Evolutionary conservation across 257 asterid species (phyloP).

Genomic region (Echites panduratus): DNA sequence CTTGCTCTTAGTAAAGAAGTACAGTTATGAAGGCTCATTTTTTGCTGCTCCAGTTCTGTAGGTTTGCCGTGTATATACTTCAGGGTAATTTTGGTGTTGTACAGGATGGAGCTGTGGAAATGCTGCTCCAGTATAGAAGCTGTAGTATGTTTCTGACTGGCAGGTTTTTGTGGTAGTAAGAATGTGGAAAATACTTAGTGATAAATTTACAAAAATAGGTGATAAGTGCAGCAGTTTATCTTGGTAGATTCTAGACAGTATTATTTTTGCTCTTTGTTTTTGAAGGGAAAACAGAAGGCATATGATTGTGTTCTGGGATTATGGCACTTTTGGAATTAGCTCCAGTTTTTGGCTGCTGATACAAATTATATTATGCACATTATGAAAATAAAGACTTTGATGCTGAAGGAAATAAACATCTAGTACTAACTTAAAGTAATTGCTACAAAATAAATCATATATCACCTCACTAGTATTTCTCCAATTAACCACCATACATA

Average conservation of each 20-base stretch:
- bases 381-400: too few relatives aligned
- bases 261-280: not conserved
- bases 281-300: not conserved
- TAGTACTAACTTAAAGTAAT: not conserved
- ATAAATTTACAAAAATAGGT: slow-evolving; percentile 9
- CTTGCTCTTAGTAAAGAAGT: not conserved
- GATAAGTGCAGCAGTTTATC: not conserved
- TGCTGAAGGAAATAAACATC: not conserved
- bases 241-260: not conserved
- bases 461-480: too few relatives aligned
- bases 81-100: slow-evolving; percentile 18
- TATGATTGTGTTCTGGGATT: not conserved
- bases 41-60: not conserved
- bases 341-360: not conserved
- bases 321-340: not conserved
- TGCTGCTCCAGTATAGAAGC: not conserved
- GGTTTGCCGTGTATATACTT: slow-evolving; percentile 9
- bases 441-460: too few relatives aligned
- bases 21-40: not conserved
- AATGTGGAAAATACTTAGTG: not conserved
- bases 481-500: too few relatives aligned
- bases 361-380: too few relatives aligned
- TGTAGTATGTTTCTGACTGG: not conserved
- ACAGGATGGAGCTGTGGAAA: slow-evolving; percentile 12
- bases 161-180: not conserved